A percentile compares a stretch with the other conserved stretches of the same genome.
These are phyloP conservation scores for Leccinum variicolor DNA, from an alignment of 768 basidiomycete species.

Conservation along the genomic window DNA sequence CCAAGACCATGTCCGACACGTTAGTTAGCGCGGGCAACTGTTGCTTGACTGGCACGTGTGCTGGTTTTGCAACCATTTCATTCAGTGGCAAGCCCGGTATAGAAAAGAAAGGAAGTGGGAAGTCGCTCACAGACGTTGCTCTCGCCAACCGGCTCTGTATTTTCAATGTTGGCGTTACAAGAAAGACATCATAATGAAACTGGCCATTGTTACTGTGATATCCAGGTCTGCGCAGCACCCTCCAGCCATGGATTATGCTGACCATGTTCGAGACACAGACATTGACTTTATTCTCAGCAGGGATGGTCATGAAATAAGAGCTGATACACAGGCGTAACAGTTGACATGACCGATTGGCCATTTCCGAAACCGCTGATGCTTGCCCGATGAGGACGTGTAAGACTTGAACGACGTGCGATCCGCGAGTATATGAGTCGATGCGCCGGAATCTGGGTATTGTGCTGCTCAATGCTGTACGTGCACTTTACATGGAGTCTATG, in stretches of 20 bases:
- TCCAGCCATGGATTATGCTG: constrained; percentile 73
- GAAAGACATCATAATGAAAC: constrained; percentile 61
- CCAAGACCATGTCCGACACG: constrained; percentile 77
- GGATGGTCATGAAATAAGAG: constrained; percentile 73
- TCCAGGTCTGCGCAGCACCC: constrained; percentile 77
- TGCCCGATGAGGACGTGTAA: too few relatives aligned
- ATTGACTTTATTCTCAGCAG: constrained; percentile 74
- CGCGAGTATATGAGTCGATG: too few relatives aligned
- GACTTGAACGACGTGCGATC: too few relatives aligned
- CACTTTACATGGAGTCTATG: too few relatives aligned
- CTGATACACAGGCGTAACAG: constrained; percentile 45
- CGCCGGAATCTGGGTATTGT: too few relatives aligned
- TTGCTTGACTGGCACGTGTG: constrained; percentile 76
- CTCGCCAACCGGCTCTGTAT: constrained; percentile 92
- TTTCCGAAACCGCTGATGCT: too few relatives aligned
- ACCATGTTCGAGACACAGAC: constrained; percentile 76
- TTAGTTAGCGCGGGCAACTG: constrained; percentile 79
- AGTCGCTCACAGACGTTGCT: constrained; percentile 69
- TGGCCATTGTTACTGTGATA: constrained; percentile 75
- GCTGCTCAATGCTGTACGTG: too few relatives aligned
- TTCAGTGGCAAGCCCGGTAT: constrained; percentile 47
- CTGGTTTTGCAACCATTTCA: constrained; percentile 82
- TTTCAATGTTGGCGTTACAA: constrained; percentile 78
- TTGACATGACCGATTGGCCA: too few relatives aligned
- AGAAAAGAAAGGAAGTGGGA: background rate